Evolutionary conservation across 2,329 filamentous ascomycete genomes (phyloP).

Genomic region (Periconia digitata): DNA sequence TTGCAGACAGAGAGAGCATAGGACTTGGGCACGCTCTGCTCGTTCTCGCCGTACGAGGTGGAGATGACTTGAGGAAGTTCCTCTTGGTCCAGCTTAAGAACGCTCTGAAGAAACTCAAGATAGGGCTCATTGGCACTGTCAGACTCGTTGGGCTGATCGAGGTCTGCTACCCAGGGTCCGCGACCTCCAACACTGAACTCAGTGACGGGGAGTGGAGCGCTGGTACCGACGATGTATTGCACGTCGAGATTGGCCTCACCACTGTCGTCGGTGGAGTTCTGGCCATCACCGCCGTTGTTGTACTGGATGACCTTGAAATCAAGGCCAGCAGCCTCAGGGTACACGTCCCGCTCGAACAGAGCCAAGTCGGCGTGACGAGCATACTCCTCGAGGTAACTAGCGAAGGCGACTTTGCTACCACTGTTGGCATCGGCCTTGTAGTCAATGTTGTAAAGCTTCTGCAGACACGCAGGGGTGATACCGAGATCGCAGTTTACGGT

Average conservation of each 20-base stretch:
- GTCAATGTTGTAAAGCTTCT: constrained; percentile 53
- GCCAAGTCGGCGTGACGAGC: constrained; percentile 52
- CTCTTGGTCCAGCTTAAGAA: constrained; percentile 55
- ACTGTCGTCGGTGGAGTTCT: constrained; percentile 23
- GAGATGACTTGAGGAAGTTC: constrained; percentile 63
- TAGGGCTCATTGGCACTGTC: constrained; percentile 67
- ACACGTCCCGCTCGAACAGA: constrained; percentile 44
- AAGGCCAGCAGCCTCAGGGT: constrained; percentile 32
- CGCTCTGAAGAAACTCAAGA: constrained; percentile 60
- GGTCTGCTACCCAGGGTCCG: constrained; percentile 54
- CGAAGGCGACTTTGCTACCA: constrained; percentile 55
- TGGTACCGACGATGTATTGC: constrained; percentile 60
- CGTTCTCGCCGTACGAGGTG: constrained; percentile 68
- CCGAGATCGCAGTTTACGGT: constrained; percentile 19
- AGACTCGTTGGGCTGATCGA: constrained; percentile 40
- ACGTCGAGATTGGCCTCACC: constrained; percentile 65
- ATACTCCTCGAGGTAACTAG: constrained; percentile 55
- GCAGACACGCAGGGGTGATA: constrained; percentile 53
- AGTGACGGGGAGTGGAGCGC: constrained; percentile 55
- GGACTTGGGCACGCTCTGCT: constrained; percentile 62
- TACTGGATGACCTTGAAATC: constrained; percentile 31
- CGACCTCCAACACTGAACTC: constrained; percentile 63
- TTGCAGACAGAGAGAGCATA: constrained; percentile 66
- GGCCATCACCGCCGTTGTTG: constrained; percentile 27
- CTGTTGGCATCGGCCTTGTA: constrained; percentile 49